phyloP scores from a whole-genome alignment of 768 basidiomycete genomes.

The Lentinula raphanica region DNA sequence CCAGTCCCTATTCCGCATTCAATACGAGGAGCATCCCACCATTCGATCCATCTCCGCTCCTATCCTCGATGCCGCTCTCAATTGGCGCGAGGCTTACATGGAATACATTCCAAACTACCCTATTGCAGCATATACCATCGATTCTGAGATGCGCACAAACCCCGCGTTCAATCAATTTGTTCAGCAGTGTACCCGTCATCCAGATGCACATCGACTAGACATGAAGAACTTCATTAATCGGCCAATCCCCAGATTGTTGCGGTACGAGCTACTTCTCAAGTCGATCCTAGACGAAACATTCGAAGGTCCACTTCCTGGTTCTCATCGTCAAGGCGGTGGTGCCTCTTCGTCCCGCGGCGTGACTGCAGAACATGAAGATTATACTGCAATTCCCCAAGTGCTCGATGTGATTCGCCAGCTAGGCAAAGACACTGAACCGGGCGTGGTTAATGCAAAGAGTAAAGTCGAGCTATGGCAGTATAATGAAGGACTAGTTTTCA shows the following conservation, averaged over 20 bases:
- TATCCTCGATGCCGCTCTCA: slow-evolving; percentile 75
- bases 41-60: slow-evolving; percentile 75
- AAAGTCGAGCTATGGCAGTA: slow-evolving; percentile 90
- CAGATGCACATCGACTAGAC: slow-evolving; percentile 76
- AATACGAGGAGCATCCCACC: slow-evolving; percentile 80
- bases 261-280: slow-evolving; percentile 83
- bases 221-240: slow-evolving; percentile 93
- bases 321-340: not conserved
- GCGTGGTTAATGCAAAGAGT: slow-evolving; percentile 77
- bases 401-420: slow-evolving; percentile 82
- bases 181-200: slow-evolving; percentile 51
- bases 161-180: slow-evolving; percentile 75
- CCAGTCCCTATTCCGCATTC: slow-evolving; percentile 77
- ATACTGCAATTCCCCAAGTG: slow-evolving; percentile 49
- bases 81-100: slow-evolving; percentile 90
- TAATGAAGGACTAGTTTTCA: slow-evolving; percentile 74
- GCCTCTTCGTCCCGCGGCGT: not conserved
- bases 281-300: slow-evolving; percentile 74
- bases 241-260: slow-evolving; percentile 83
- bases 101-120: slow-evolving; percentile 91
- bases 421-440: slow-evolving; percentile 84
- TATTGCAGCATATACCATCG: slow-evolving; percentile 81
- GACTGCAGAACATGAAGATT: slow-evolving; percentile 63
- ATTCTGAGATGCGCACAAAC: slow-evolving; percentile 82
- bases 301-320: not conserved